These are phyloP conservation scores for Nevesoporus exiguus DNA, from an alignment of 768 basidiomycete genomes.

Conservation along the genomic window DNA sequence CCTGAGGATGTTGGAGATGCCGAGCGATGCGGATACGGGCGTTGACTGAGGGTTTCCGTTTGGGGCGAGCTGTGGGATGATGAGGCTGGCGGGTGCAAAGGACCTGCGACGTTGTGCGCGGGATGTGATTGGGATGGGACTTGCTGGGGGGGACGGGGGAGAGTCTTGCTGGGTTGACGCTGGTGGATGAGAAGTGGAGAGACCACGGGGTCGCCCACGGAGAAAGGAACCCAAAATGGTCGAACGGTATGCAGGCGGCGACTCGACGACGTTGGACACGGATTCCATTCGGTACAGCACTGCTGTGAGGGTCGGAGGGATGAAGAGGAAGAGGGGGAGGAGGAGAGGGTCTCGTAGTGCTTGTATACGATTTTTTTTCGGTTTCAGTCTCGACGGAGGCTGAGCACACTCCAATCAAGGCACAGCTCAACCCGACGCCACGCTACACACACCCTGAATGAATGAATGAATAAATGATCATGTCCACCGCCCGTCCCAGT, in stretches of 20 bases:
- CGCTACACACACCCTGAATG: not conserved
- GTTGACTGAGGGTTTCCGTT: constrained; percentile 25
- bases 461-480: too few relatives aligned
- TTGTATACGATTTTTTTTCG: not conserved
- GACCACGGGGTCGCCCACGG: constrained; percentile 64
- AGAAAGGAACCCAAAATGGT: constrained; percentile 74
- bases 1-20: constrained; percentile 62
- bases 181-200: constrained; percentile 53
- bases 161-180: constrained; percentile 25
- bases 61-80: constrained; percentile 35
- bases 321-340: not conserved
- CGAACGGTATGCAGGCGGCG: constrained; percentile 39
- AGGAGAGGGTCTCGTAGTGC: not conserved
- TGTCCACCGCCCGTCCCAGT: too few relatives aligned
- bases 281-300: constrained; percentile 10
- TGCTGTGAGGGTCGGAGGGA: not conserved
- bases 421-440: constrained; percentile 7
- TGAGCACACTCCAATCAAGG: constrained; percentile 7
- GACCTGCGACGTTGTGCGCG: constrained; percentile 38
- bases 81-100: constrained; percentile 37
- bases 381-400: constrained; percentile 18
- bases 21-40: constrained; percentile 32
- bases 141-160: constrained; percentile 44
- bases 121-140: constrained; percentile 34
- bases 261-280: constrained; percentile 19